Base-by-base conservation (phyloP, 768 basidiomycete genomes). In the Boletus tomentosulus region DNA sequence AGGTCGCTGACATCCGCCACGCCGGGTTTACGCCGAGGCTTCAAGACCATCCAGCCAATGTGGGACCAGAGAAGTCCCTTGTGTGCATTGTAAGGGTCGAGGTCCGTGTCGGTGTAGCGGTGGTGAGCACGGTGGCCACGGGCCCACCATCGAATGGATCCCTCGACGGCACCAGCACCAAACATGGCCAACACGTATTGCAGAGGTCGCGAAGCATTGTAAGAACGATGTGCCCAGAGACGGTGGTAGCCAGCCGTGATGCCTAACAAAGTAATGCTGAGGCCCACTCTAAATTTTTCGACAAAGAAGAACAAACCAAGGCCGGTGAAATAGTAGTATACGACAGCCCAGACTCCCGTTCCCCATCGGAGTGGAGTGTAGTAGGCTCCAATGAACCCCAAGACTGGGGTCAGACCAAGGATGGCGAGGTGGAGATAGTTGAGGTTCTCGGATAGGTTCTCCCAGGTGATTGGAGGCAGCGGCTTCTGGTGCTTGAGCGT, bases 141-240 rank as follows among this genome's bases (percentile, higher is more conserved):
- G 22, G 87, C 87, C 97, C 97, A 98, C 97, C 97, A 98, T 71
- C 92, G 89, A 75, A 99, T 96, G 22, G 95, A 97, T 9, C 96
- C 96, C 67, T 99, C 83, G 45, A 96, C 88, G 5, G 96, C 95
- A 46, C 97, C 96, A 2, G 92, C 86, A 47, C 96, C 97, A 10
- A 85, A 80, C 19, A 89, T 63, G 25, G 94, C 91, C 46, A 98
- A 83, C 58, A 82, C 73, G 66, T 92, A 97, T 68, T 98, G 87
- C 12, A 98, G 74, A 15, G 89, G 86, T 55, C 79, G 78, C 4
- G 88, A 85, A 35, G 96, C 97, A 66, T 97, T 98, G 71, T 96
- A 99, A 0, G 91, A 80, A 53, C 97, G 84, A 66, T 99, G 97
- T 10, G 97, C 91, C 94, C 95, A 99, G 1, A 98, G 80, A 53